phyloP scores from a whole-genome alignment of 1,284 basidiomycete species.

The Pholiota adiposa region DNA sequence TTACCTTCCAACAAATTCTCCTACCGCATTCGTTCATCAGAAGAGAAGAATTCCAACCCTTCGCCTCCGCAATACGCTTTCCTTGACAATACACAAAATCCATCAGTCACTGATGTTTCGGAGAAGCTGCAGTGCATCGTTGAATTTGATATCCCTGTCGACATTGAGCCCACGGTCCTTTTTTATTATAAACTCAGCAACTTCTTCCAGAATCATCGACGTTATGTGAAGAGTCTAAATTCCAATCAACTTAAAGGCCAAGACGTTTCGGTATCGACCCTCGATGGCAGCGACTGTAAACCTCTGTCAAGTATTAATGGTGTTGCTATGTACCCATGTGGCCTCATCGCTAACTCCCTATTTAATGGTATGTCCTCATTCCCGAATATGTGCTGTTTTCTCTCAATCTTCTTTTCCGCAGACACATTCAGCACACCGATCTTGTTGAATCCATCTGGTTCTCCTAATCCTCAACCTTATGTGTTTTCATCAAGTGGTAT shows the following conservation, averaged over 20 bases:
- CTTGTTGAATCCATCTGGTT: conserved; percentile 56
- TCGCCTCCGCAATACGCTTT: conserved; percentile 72
- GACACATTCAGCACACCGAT: conserved; percentile 81
- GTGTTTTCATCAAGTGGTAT: conserved; percentile 83
- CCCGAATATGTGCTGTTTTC: neutral
- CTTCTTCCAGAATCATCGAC: conserved; percentile 98
- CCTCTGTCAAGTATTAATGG: conserved; percentile 68
- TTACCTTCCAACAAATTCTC: conserved; percentile 71
- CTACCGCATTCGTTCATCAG: conserved; percentile 72
- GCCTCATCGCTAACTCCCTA: conserved; percentile 96
- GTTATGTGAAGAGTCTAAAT: conserved; percentile 94
- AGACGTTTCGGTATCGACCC: conserved; percentile 49
- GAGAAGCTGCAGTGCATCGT: conserved; percentile 71
- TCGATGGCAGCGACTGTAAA: conserved; percentile 86
- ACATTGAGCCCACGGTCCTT: conserved; percentile 80
- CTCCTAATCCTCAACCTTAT: conserved; percentile 62
- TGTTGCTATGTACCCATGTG: conserved; percentile 89
- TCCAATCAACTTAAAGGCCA: conserved; percentile 87
- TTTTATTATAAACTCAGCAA: conserved; percentile 97
- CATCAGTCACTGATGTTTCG: conserved; percentile 45
- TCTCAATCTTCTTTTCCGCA: conserved; percentile 32
- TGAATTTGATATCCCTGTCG: conserved; percentile 82
- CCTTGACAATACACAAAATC: conserved; percentile 53
- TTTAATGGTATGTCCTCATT: conserved; percentile 80
- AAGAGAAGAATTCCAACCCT: conserved; percentile 50